A percentile compares a stretch with the other conserved stretches of the same genome.
phyloP scores from a whole-genome alignment of 2,329 filamentous ascomycete genomes.

The Acrodontium crateriforme region DNA sequence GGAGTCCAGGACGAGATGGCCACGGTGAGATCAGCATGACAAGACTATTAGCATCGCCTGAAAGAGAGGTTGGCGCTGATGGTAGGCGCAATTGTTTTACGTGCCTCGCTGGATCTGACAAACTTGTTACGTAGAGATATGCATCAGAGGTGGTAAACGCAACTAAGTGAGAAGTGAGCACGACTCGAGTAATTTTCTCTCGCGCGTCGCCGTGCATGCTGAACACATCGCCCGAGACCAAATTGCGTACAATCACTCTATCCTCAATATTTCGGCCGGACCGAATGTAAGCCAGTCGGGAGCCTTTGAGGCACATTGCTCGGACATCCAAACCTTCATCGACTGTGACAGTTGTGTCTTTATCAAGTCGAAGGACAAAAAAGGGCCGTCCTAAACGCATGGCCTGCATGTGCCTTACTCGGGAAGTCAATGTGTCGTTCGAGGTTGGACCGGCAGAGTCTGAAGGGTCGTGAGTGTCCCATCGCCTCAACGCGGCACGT shows the following conservation, averaged over 20 bases:
- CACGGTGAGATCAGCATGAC: too few relatives aligned
- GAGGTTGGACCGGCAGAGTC: conserved; percentile 3
- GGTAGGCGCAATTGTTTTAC: too few relatives aligned
- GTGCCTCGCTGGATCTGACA: too few relatives aligned
- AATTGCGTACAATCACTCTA: conserved; percentile 7
- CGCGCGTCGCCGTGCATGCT: conserved; percentile 5
- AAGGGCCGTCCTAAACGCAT: conserved; percentile 7
- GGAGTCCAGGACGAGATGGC: too few relatives aligned
- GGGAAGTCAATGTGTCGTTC: neutral
- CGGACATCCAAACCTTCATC: conserved; percentile 1
- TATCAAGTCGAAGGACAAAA: conserved; percentile 1
- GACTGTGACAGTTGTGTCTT: neutral
- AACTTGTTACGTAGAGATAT: conserved; percentile 5
- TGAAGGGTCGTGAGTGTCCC: conserved; percentile 4
- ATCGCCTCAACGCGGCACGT: conserved; percentile 3
- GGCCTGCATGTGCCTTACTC: conserved; percentile 7
- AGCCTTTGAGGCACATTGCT: conserved; percentile 6
- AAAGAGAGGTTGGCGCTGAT: too few relatives aligned
- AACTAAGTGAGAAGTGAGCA: conserved; percentile 5
- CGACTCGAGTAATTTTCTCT: conserved; percentile 6
- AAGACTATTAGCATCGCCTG: too few relatives aligned
- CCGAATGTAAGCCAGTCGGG: conserved; percentile 7
- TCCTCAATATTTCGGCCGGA: conserved; percentile 1
- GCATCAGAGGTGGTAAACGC: conserved; percentile 6
- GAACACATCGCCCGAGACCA: conserved; percentile 1